Percentiles rank a stretch among this genome's conserved stretches.
Evolutionary conservation across 768 basidiomycete genomes (phyloP).

Genomic region (Brasilioporus rufonigricans): DNA sequence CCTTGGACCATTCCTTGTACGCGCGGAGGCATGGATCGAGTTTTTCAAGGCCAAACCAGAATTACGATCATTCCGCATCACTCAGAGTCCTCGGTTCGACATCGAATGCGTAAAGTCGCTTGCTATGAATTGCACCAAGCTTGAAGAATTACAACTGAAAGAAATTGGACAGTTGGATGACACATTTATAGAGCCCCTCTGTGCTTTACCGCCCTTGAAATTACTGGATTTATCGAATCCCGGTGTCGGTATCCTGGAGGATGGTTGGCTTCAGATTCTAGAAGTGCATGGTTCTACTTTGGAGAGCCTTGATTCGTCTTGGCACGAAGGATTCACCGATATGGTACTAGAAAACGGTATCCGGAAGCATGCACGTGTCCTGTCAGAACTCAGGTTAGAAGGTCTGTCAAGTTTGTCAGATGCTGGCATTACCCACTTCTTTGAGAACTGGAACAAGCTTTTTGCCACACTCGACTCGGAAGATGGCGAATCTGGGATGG

Average conservation of each 20-base stretch:
- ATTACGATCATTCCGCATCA: slow-evolving; percentile 74
- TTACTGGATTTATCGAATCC: slow-evolving; percentile 72
- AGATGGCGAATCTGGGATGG: slow-evolving; percentile 17
- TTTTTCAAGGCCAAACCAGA: slow-evolving; percentile 67
- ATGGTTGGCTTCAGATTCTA: slow-evolving; percentile 56
- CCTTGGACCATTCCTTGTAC: slow-evolving; percentile 85
- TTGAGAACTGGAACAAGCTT: slow-evolving; percentile 48
- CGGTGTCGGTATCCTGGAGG: slow-evolving; percentile 49
- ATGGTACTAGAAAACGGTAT: slow-evolving; percentile 60
- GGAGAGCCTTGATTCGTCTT: slow-evolving; percentile 66
- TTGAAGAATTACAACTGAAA: slow-evolving; percentile 74
- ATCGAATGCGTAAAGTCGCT: slow-evolving; percentile 61
- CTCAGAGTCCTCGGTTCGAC: slow-evolving; percentile 85
- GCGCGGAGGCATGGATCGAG: slow-evolving; percentile 63
- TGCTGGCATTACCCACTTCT: slow-evolving; percentile 66
- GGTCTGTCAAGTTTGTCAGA: slow-evolving; percentile 65
- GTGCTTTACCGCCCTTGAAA: slow-evolving; percentile 38
- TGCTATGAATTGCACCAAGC: slow-evolving; percentile 43
- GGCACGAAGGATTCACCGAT: slow-evolving; percentile 62
- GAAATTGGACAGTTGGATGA: slow-evolving; percentile 75
- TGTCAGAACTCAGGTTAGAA: slow-evolving; percentile 55
- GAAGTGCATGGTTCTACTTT: slow-evolving; percentile 52
- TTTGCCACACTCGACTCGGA: slow-evolving; percentile 11
- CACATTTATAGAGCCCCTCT: slow-evolving; percentile 55
- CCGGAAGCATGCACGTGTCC: slow-evolving; percentile 40